phyloP scores from a whole-genome alignment of 768 basidiomycete genomes.

The Mycena vitilis region DNA sequence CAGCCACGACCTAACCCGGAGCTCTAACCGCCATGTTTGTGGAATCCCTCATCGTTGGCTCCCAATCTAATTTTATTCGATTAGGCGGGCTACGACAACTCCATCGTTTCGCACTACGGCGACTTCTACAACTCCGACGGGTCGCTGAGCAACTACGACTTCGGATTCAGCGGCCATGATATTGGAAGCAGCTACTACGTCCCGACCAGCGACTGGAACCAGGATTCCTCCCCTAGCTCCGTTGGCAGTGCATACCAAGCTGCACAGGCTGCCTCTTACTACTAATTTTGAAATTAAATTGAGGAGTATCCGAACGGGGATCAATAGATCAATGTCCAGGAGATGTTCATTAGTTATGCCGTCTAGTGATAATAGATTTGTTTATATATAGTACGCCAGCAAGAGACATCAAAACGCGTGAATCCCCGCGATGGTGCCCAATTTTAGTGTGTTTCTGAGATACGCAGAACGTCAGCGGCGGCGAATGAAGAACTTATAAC shows the following conservation, averaged over 20 bases:
- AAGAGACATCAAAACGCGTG: too few species aligned
- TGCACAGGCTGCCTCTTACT: conserved; percentile 33
- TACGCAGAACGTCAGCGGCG: too few species aligned
- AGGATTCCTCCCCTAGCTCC: conserved; percentile 38
- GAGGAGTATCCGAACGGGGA: too few species aligned
- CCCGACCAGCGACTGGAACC: conserved; percentile 45
- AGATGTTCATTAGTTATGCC: too few species aligned
- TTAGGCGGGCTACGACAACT: conserved; percentile 48
- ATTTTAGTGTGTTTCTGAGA: too few species aligned
- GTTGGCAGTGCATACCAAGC: conserved; percentile 40
- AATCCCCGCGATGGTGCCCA: too few species aligned
- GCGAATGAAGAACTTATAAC: too few species aligned
- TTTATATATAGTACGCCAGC: too few species aligned
- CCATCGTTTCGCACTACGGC: conserved; percentile 44
- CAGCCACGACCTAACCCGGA: conserved; percentile 45
- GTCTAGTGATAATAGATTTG: too few species aligned
- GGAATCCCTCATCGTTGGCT: not conserved
- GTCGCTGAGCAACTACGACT: conserved; percentile 44
- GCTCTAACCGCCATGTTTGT: conserved; percentile 40
- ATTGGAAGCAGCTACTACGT: conserved; percentile 44
- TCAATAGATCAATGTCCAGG: too few species aligned
- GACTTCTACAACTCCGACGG: conserved; percentile 46
- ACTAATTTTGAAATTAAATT: not conserved
- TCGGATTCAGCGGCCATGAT: conserved; percentile 48
- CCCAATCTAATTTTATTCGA: not conserved